Evolutionary conservation across 2,329 filamentous ascomycete genomes (phyloP).

Genomic region (Trichoderma simmonsii): DNA sequence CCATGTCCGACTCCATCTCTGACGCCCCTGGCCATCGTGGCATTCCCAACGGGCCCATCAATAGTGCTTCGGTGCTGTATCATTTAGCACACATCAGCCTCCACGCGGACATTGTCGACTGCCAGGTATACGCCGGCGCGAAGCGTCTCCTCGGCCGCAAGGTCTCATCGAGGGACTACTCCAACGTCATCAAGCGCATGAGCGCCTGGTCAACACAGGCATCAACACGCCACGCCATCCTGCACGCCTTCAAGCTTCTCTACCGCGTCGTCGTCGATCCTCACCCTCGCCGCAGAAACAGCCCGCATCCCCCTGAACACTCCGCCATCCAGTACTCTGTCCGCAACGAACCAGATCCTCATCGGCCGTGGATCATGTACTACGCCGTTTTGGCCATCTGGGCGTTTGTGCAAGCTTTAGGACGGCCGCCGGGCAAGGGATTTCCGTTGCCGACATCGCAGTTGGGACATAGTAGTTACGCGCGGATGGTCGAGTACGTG

Average conservation of each 20-base stretch:
- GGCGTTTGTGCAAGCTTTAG: slow-evolving; percentile 79
- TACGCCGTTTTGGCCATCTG: slow-evolving; percentile 82
- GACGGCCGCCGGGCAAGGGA: slow-evolving; percentile 50
- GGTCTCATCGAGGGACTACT: slow-evolving; percentile 72
- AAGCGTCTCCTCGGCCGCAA: slow-evolving; percentile 73
- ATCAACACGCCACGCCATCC: slow-evolving; percentile 75
- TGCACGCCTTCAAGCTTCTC: slow-evolving; percentile 80
- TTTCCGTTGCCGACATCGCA: slow-evolving; percentile 48
- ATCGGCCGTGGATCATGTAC: slow-evolving; percentile 88
- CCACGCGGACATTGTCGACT: slow-evolving; percentile 84
- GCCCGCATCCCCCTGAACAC: slow-evolving; percentile 28
- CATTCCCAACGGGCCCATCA: slow-evolving; percentile 63
- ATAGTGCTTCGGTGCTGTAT: slow-evolving; percentile 76
- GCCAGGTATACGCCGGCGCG: slow-evolving; percentile 82
- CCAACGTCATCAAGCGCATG: slow-evolving; percentile 71
- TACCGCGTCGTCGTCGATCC: slow-evolving; percentile 66
- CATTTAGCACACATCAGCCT: slow-evolving; percentile 86
- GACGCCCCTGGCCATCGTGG: slow-evolving; percentile 37
- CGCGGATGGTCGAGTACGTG: slow-evolving; percentile 42
- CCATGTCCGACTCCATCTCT: slow-evolving; percentile 45
- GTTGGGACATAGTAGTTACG: slow-evolving; percentile 33
- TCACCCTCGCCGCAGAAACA: slow-evolving; percentile 32
- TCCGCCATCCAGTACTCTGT: slow-evolving; percentile 62
- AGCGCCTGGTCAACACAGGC: slow-evolving; percentile 72
- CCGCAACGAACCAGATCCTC: slow-evolving; percentile 74